A percentile compares a stretch with the other conserved stretches of the same genome.
Evolutionary conservation across 2,329 filamentous ascomycete genomes (phyloP).

Genomic region (Xylaria sp.): DNA sequence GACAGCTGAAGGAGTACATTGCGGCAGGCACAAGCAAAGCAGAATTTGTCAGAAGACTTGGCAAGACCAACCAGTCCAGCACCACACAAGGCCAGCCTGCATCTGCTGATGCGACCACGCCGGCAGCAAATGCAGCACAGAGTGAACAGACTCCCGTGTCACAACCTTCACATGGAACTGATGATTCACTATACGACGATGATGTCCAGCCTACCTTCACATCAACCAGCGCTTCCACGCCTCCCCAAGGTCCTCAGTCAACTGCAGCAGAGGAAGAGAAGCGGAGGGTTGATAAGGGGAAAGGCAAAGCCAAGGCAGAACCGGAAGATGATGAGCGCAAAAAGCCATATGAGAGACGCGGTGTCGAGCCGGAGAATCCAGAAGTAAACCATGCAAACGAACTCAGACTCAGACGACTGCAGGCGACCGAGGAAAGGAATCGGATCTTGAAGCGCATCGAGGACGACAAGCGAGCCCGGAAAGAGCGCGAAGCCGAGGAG

Average conservation of each 20-base stretch:
- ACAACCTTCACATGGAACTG: constrained; percentile 10
- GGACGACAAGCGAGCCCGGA: constrained; percentile 66
- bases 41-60: constrained; percentile 58
- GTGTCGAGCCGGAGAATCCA: constrained; percentile 23
- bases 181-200: constrained; percentile 17
- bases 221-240: constrained; percentile 5
- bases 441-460: constrained; percentile 71
- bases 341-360: constrained; percentile 36
- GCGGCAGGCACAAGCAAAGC: constrained; percentile 57
- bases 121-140: constrained; percentile 5
- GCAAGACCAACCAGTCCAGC: constrained; percentile 36
- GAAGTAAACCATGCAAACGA: constrained; percentile 27
- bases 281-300: constrained; percentile 41
- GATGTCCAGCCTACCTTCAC: constrained; percentile 12
- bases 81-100: constrained; percentile 15
- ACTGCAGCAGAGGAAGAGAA: constrained; percentile 47
- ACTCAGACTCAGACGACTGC: constrained; percentile 57
- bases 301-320: constrained; percentile 44
- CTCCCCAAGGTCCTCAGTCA: constrained; percentile 26
- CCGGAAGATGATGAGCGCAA: constrained; percentile 42
- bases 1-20: constrained; percentile 72
- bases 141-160: constrained; percentile 6
- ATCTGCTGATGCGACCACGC: neutral
- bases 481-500: constrained; percentile 47
- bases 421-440: constrained; percentile 62